phyloP scores from a whole-genome alignment of 257 asterid genomes.

The Gynochthodes officinalis region DNA sequence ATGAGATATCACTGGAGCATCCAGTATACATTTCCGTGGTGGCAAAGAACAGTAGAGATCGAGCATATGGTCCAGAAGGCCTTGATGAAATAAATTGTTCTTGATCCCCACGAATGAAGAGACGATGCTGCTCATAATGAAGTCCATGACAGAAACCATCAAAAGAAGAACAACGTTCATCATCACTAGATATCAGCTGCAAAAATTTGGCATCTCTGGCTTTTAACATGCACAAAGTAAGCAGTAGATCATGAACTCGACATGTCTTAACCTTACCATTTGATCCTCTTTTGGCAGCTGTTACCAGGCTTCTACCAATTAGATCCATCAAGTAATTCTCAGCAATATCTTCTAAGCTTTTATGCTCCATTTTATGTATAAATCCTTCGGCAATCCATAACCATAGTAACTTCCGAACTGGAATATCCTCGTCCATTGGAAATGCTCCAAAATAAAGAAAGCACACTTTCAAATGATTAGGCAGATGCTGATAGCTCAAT shows the following conservation, averaged over 20 bases:
- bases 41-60: slow-evolving; percentile 7
- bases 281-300: neutral
- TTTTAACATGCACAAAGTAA: neutral
- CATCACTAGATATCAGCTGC: neutral
- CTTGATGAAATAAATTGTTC: neutral
- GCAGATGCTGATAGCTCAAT: slow-evolving; percentile 13
- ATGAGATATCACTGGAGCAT: slow-evolving; percentile 5
- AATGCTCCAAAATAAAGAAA: slow-evolving; percentile 15
- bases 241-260: neutral
- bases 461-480: slow-evolving; percentile 4
- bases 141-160: neutral
- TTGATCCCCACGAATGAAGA: neutral
- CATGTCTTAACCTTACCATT: slow-evolving; percentile 11
- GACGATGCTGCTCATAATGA: neutral
- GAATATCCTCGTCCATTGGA: slow-evolving; percentile 1
- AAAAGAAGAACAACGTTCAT: neutral
- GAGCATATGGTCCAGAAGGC: neutral
- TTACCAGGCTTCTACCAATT: neutral
- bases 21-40: neutral
- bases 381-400: slow-evolving; percentile 18
- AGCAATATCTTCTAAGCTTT: slow-evolving; percentile 4
- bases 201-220: slow-evolving; percentile 8
- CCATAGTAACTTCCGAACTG: neutral
- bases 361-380: neutral
- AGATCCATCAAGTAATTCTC: neutral